phyloP scores from a whole-genome alignment of 805 yeast species.

The Metschnikowia cubensis region DNA sequence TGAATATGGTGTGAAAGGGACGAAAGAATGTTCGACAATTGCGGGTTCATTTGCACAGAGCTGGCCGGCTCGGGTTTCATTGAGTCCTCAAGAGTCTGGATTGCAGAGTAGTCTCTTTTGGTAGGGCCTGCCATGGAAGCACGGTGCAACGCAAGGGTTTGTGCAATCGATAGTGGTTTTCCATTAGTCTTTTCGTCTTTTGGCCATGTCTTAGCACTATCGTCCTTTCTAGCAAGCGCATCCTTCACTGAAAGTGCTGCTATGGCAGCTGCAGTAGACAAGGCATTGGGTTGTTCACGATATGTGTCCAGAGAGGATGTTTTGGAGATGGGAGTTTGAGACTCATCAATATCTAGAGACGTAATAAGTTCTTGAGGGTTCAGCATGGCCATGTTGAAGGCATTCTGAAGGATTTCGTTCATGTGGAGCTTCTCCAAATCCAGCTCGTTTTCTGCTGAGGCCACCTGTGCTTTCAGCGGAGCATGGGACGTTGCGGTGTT shows the following conservation, averaged over 20 bases:
- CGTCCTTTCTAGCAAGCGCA: conserved; percentile 2
- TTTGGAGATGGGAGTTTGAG: conserved; percentile 4
- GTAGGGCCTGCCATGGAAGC: conserved; percentile 37
- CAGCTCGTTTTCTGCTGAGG: conserved; percentile 25
- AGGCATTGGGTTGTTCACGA: conserved; percentile 1
- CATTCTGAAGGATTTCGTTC: conserved; percentile 73
- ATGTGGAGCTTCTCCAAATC: conserved; percentile 54
- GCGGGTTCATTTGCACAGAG: conserved; percentile 21
- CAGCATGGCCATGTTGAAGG: conserved; percentile 71
- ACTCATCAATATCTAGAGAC: conserved; percentile 29
- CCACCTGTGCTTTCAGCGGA: neutral
- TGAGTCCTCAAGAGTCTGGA: conserved; percentile 25
- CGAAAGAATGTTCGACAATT: conserved; percentile 30
- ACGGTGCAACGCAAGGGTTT: conserved; percentile 53
- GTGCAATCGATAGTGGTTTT: conserved; percentile 50
- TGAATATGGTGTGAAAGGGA: conserved; percentile 31
- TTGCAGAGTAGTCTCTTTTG: conserved; percentile 27
- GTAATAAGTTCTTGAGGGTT: conserved; percentile 48
- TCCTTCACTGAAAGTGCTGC: conserved; percentile 14
- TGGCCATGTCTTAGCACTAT: neutral
- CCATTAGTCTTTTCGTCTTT: conserved; percentile 3
- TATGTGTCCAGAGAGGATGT: conserved; percentile 1
- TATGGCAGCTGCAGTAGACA: conserved; percentile 15
- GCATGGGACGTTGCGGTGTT: conserved; percentile 6
- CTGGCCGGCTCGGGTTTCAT: conserved; percentile 9